phyloP scores from a whole-genome alignment of 805 yeast genomes.

The Wickerhamiella azymoides region DNA sequence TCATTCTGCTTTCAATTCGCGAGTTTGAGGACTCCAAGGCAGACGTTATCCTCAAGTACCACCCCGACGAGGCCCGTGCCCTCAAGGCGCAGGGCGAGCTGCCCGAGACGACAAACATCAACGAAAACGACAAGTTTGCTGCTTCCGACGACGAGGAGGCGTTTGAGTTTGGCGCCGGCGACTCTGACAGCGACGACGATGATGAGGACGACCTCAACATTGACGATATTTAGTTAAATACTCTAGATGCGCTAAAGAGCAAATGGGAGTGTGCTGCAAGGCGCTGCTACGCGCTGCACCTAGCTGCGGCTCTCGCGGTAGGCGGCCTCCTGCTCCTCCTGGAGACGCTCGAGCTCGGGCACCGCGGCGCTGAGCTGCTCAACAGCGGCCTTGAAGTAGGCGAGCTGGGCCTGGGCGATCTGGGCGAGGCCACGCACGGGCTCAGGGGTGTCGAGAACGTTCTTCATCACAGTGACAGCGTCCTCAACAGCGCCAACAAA shows the following conservation, averaged over 20 bases:
- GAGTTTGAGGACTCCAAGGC: constrained; percentile 98
- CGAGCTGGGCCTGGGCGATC: constrained; percentile 64
- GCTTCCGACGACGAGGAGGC: constrained; percentile 96
- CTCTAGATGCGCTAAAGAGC: not conserved
- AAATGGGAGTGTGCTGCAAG: too few relatives aligned
- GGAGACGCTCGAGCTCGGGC: constrained; percentile 47
- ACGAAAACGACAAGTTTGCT: constrained; percentile 94
- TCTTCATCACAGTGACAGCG: constrained; percentile 70
- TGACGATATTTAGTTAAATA: constrained; percentile 61
- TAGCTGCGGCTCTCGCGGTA: constrained; percentile 21
- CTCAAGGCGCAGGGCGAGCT: constrained; percentile 91
- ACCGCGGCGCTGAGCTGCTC: constrained; percentile 52
- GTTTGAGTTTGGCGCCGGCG: constrained; percentile 94
- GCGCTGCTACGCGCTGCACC: not conserved
- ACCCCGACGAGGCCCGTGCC: constrained; percentile 95
- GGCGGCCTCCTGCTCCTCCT: constrained; percentile 35
- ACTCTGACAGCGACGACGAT: constrained; percentile 57
- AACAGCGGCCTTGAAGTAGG: constrained; percentile 62
- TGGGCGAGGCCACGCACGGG: constrained; percentile 55
- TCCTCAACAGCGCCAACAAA: constrained; percentile 83
- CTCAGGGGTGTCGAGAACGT: constrained; percentile 56
- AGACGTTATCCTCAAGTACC: constrained; percentile 93
- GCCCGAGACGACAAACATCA: constrained; percentile 93
- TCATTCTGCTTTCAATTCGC: constrained; percentile 86
- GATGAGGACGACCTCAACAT: constrained; percentile 63